phyloP scores from a whole-genome alignment of 2,329 filamentous ascomycete species.

The Apiospora kogelbergensis region DNA sequence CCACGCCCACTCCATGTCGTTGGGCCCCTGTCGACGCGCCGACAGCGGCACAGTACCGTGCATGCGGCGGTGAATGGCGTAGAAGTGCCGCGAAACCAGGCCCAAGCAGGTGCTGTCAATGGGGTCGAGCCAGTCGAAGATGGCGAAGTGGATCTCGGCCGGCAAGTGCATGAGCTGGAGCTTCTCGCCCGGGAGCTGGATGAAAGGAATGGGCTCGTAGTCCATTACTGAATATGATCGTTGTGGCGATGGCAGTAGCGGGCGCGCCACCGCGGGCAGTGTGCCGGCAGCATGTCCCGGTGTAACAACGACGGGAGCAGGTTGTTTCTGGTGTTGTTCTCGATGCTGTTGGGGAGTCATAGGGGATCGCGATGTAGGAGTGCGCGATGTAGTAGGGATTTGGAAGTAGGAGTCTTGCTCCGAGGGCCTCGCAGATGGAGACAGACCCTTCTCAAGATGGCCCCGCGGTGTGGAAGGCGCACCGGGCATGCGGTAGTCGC shows the following conservation, averaged over 20 bases:
- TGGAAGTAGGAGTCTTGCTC: conserved; percentile 12
- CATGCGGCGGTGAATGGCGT: conserved; percentile 57
- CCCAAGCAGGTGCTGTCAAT: conserved; percentile 65
- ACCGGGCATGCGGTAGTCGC: conserved; percentile 26
- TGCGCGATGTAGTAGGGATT: background rate
- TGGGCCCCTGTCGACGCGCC: conserved; percentile 58
- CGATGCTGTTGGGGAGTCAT: background rate
- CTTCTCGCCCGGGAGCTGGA: conserved; percentile 45
- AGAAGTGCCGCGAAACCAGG: conserved; percentile 57
- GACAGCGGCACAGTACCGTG: conserved; percentile 57
- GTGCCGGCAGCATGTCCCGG: conserved; percentile 8
- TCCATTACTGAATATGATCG: conserved; percentile 63
- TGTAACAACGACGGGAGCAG: background rate
- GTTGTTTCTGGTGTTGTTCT: background rate
- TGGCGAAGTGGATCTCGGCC: conserved; percentile 57
- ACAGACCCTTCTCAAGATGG: conserved; percentile 20
- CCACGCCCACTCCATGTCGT: conserved; percentile 65
- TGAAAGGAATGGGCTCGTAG: conserved; percentile 53
- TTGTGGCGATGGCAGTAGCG: conserved; percentile 45
- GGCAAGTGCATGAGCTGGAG: conserved; percentile 54
- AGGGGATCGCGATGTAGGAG: conserved; percentile 2
- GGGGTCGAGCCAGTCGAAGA: conserved; percentile 63
- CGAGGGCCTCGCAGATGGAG: background rate
- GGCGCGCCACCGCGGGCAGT: conserved; percentile 25
- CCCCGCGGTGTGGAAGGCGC: conserved; percentile 23